These are phyloP conservation scores for Neofusicoccum kwambonambiense DNA, from an alignment of 2,329 filamentous ascomycete genomes.

Conservation along the genomic window DNA sequence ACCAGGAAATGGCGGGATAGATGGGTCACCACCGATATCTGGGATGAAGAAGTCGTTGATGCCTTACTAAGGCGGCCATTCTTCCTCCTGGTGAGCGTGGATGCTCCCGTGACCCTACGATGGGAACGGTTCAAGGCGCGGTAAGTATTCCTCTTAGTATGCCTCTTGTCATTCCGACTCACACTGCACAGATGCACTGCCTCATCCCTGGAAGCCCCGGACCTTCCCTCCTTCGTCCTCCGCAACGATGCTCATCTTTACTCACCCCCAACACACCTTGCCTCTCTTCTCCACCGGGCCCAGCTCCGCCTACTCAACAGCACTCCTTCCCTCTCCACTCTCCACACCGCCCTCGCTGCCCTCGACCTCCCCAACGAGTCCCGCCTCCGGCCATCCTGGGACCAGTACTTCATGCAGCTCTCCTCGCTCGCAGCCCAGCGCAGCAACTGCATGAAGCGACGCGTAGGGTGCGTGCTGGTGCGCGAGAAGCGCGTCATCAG, in stretches of 20 bases:
- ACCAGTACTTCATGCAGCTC: conserved; percentile 98
- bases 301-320: conserved; percentile 86
- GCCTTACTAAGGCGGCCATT: conserved; percentile 77
- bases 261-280: conserved; percentile 60
- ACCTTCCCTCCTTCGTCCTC: conserved; percentile 60
- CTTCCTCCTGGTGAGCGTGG: conserved; percentile 88
- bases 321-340: conserved; percentile 65
- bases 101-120: conserved; percentile 80
- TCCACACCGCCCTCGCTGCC: conserved; percentile 69
- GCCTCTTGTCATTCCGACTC: not conserved
- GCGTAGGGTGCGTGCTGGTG: conserved; percentile 92
- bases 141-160: conserved; percentile 26
- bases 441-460: conserved; percentile 97
- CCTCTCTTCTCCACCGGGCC: conserved; percentile 76
- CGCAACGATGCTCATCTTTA: conserved; percentile 76
- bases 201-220: conserved; percentile 50
- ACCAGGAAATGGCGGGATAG: conserved; percentile 78
- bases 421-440: conserved; percentile 85
- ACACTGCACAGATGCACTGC: conserved; percentile 45
- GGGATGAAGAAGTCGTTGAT: conserved; percentile 70
- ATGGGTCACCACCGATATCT: conserved; percentile 84
- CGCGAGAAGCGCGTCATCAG: conserved; percentile 82
- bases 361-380: conserved; percentile 76
- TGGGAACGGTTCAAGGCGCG: conserved; percentile 74
- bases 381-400: conserved; percentile 86